Evolutionary conservation across 352 stramenopile genomes (phyloP), one percentile per base, ranked within the genome.

Genomic region (Pythium vanterpoolii): DNA sequence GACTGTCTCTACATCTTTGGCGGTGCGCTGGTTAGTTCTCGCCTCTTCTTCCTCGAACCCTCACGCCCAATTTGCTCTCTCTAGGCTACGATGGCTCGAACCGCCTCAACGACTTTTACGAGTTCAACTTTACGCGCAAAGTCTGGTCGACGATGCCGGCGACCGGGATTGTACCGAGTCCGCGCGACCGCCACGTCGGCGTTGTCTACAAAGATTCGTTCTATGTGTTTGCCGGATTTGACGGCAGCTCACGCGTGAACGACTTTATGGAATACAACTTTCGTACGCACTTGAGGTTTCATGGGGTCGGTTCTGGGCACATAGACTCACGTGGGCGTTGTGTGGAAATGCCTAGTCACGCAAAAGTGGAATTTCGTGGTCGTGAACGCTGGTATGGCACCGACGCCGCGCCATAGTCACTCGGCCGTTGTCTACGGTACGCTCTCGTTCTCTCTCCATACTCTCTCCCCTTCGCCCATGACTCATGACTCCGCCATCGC

Each of bases 211-310:
- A 90, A 40, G 89, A 96, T 59, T 90, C 82, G 42, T 96, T 98
- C 67, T 98, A 96, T 63, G 87, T 98, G 11, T 98, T 98, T 50
- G 91, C 83, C 2, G 94, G 95, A 26, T 98, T 98, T 61, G 89
- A 98, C 68, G 95, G 95, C 24, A 92, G 77, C 59, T 88, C 80
- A 51, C 83, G 95, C 26, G 87, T 98, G 28, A 98, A 98, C 66
- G 93, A 98, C 62, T 98, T 98, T 72, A 87, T 98, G 69, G 83
- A 96, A 60, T 98, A 96, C 71, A 93, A 96, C 66, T 98, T 98
- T 62, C 65, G 84, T 97, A 83, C 44, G 55, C 18, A 16, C 8
- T 9, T 26, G 7, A 5, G n/a, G n/a, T n/a, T n/a, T n/a, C n/a
- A n/a, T n/a, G n/a, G n/a, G n/a, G n/a, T n/a, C n/a, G n/a, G n/a